Evolutionary conservation across 768 basidiomycete species (phyloP), one percentile per base, ranked within the genome.

Genomic region (Pholiota microspora): DNA sequence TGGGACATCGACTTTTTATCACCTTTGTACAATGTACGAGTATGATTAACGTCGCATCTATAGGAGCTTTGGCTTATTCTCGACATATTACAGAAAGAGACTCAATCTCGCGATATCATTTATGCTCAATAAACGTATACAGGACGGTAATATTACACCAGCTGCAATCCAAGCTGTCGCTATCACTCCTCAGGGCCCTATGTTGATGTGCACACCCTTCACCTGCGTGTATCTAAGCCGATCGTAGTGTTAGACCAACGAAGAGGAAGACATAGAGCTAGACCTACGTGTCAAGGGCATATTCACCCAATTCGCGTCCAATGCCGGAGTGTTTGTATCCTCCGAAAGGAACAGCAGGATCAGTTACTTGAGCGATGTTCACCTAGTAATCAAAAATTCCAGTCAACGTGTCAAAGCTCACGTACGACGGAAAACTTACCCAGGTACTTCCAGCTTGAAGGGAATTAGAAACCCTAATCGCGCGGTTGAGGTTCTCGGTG

Each of bases 321-420:
- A 92, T 85, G 55, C 90, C 91, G 32, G 82, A 85, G 64, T 88
- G 83, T 76, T 92, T 94, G 78, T 78, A 93, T 7, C 92, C 92
- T 57, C 92, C 92, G 64, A 94, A 94, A 0, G 92, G 89, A 16
- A 90, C 76, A 24, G 77, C 75, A 2, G 76, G 59, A 60, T 86
- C 12, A 85, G 65, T 55, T 69, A 66, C 62, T 82, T 81, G 44
- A 69, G 53, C 72, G 54, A 76, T 77, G 64, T 83, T 83, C 29
- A 82, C 62, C 72, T 77, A 58, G n/a, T 23, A 16, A 42, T 8
- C 28, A 42, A 47, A 25, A 1, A 38, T 10, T 36, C 18, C 24
- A 23, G 10, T 12, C 6, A 31, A 31, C 12, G n/a, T 13, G 7
- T 21, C 16, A 21, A 47, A 1, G 1, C 2, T 3, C 18, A 27